Percentiles rank a stretch among this genome's conserved stretches.
These are phyloP conservation scores for Aspergillus diversus DNA, from an alignment of 495 filamentous ascomycete species.

Conservation along the genomic window DNA sequence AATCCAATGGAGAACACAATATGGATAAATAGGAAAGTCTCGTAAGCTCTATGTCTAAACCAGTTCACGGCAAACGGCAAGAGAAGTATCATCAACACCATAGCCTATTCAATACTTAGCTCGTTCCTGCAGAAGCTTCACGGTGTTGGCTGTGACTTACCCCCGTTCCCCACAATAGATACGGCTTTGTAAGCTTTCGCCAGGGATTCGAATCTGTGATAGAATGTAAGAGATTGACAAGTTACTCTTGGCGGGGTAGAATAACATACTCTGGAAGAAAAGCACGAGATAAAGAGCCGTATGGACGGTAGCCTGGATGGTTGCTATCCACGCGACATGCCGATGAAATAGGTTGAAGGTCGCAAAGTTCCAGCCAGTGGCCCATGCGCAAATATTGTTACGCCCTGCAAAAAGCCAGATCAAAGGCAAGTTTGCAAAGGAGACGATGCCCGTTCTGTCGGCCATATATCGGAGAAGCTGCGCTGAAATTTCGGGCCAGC, in stretches of 20 bases:
- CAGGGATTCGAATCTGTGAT: slow-evolving; percentile 32
- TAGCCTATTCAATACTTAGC: slow-evolving; percentile 41
- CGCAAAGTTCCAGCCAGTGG: slow-evolving; percentile 58
- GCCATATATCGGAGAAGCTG: slow-evolving; percentile 49
- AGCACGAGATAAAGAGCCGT: slow-evolving; percentile 38
- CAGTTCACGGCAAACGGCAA: slow-evolving; percentile 49
- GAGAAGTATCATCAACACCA: slow-evolving; percentile 50
- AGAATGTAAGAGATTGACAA: too few species aligned
- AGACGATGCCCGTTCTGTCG: slow-evolving; percentile 56
- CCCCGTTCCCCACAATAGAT: slow-evolving; percentile 43
- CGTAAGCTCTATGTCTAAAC: slow-evolving; percentile 53
- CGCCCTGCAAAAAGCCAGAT: slow-evolving; percentile 56
- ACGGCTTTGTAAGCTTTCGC: slow-evolving; percentile 37
- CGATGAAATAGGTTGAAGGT: slow-evolving; percentile 60
- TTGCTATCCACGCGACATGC: slow-evolving; percentile 58
- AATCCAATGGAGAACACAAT: slow-evolving; percentile 54
- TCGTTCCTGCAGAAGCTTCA: background rate
- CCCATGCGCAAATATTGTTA: slow-evolving; percentile 60
- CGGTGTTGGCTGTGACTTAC: slow-evolving; percentile 25
- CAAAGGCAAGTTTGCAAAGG: slow-evolving; percentile 55
- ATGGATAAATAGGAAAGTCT: slow-evolving; percentile 58
- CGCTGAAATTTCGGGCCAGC: slow-evolving; percentile 37
- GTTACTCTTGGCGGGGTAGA: background rate
- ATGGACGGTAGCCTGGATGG: slow-evolving; percentile 54
- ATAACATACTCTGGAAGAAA: slow-evolving; percentile 35